These are phyloP conservation scores for Fomitopsis pulvina DNA, from an alignment of 768 basidiomycete species.

Conservation along the genomic window DNA sequence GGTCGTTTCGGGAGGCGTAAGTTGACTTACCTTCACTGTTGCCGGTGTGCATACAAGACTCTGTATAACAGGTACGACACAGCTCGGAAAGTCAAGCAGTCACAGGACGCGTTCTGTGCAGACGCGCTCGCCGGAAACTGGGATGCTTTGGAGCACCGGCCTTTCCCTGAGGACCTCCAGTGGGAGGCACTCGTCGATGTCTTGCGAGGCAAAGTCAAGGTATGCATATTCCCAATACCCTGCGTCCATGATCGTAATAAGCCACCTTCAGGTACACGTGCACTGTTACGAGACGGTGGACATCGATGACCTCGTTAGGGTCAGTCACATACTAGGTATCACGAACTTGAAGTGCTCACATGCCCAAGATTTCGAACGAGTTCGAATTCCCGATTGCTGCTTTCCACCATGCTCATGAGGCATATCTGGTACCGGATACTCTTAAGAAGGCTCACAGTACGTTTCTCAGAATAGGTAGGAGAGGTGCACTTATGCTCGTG, in stretches of 20 bases:
- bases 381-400: constrained; percentile 80
- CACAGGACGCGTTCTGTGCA: constrained; percentile 64
- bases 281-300: constrained; percentile 67
- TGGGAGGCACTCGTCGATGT: constrained; percentile 81
- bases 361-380: constrained; percentile 61
- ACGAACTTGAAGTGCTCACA: not conserved
- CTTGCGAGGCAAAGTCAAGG: constrained; percentile 71
- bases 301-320: constrained; percentile 39
- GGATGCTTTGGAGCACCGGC: constrained; percentile 34
- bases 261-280: constrained; percentile 37
- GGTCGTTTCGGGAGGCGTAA: constrained; percentile 57
- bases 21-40: not conserved
- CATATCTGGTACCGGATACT: constrained; percentile 80
- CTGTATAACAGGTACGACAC: constrained; percentile 39
- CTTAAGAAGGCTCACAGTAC: constrained; percentile 62
- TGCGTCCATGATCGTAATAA: not conserved
- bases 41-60: not conserved
- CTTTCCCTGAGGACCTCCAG: constrained; percentile 64
- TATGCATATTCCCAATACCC: constrained; percentile 16
- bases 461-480: not conserved
- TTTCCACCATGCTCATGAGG: constrained; percentile 85
- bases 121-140: constrained; percentile 41
- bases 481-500: not conserved
- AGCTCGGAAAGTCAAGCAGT: constrained; percentile 57
- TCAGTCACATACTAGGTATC: constrained; percentile 10